These are phyloP conservation scores for Pseudogymnoascus sp. DNA, from an alignment of 2,329 filamentous ascomycete species.

Conservation along the genomic window DNA sequence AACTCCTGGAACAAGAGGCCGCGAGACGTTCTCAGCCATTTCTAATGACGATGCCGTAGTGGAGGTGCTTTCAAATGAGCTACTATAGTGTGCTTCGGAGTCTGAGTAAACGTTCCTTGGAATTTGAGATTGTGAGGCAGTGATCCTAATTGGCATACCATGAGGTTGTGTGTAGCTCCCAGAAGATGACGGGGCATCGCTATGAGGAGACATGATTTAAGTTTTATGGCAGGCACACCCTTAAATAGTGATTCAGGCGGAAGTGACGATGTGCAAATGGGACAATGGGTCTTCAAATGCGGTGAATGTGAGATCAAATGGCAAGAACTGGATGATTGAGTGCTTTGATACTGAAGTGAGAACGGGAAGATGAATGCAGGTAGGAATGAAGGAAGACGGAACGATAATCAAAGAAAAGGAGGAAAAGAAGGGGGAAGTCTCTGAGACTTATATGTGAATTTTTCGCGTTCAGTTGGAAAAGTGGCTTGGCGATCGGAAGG, in stretches of 20 bases:
- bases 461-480: background rate
- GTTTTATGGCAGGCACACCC: background rate
- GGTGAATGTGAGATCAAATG: background rate
- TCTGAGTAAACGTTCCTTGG: slow-evolving; percentile 25
- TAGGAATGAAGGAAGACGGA: background rate
- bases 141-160: slow-evolving; percentile 2
- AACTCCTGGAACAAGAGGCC: slow-evolving; percentile 44
- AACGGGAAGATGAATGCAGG: background rate
- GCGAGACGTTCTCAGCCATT: slow-evolving; percentile 24
- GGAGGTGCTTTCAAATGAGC: slow-evolving; percentile 26
- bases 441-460: slow-evolving; percentile 1
- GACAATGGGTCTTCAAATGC: slow-evolving; percentile 5
- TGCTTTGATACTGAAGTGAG: background rate
- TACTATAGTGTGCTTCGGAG: slow-evolving; percentile 24
- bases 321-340: background rate
- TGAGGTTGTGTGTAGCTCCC: slow-evolving; percentile 34
- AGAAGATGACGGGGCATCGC: slow-evolving; percentile 38
- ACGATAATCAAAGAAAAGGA: background rate
- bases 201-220: slow-evolving; percentile 37
- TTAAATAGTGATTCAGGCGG: background rate
- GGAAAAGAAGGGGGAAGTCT: background rate
- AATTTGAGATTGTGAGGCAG: background rate
- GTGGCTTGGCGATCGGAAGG: slow-evolving; percentile 6
- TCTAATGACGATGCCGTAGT: slow-evolving; percentile 34
- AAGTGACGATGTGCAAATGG: background rate